Base-by-base conservation (phyloP, 257 asterid genomes). In the Nemophila menziesii region DNA sequence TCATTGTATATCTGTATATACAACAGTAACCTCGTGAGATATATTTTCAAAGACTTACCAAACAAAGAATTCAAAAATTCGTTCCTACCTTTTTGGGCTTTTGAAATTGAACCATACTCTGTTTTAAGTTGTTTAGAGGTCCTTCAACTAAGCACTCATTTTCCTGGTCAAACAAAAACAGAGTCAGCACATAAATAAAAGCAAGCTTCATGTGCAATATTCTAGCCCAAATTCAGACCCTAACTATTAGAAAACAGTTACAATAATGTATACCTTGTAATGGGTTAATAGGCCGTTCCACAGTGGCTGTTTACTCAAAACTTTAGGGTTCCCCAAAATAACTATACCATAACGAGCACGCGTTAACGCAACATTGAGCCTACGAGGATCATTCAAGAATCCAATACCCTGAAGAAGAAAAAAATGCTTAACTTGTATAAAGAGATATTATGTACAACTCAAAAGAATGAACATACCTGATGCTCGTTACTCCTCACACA, bases 331-430 rank as follows among this genome's bases (percentile, higher is more conserved):
- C 63, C 99, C 99, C 66, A 90, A 56, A 54, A 90, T 77, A 53
- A 90, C 99, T 40, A 85, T 82, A 50, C 99, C 99, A 73, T 90
- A 90, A 42, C 92, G 96, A 64, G 96, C 99, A 64, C 99, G 96
- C 21, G 99, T 90, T 43, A 90, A 93, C 39, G 99, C 96, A 43
- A 90, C 99, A 72, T 85, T 90, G 50, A 90, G 99, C 52, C 96
- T 80, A 16, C 94, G 89, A 19, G 99, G 99, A 62, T 90, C 99
- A 65, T 90, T 90, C 60, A 90, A 94, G 60, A 90, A 90, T 65
- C 96, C 96, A 62, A 85, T 90, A 46, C 99, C 94, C 99, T 85
- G 71, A 23, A 42, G 22, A 50, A 29, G 36, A 29, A 13, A 10
- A 5, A 13, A 29, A 29, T 7, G 33, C 33, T 24, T 24, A 24